Conservation (phyloP, 371 early-diverging fungal species). For the Mycotypha africana region DNA sequence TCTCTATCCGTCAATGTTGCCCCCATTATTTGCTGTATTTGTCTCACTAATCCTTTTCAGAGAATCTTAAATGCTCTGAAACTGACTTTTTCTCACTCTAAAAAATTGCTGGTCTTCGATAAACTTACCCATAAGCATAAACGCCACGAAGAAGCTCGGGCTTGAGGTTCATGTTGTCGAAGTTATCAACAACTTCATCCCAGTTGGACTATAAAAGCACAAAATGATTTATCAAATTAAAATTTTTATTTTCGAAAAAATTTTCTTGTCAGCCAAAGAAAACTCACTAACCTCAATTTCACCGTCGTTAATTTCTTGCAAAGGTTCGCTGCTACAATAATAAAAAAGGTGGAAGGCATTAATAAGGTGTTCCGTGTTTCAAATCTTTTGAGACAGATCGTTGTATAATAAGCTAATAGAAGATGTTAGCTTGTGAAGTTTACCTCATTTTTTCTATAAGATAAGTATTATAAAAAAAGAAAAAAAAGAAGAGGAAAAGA, state of each 20-base stretch:
- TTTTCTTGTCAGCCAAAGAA: not conserved
- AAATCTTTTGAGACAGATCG: too few relatives aligned
- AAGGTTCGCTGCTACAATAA: constrained; percentile 21
- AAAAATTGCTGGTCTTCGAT: too few relatives aligned
- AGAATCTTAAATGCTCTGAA: too few relatives aligned
- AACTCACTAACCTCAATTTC: constrained; percentile 44
- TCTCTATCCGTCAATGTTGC: too few relatives aligned
- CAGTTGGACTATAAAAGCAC: constrained; percentile 57
- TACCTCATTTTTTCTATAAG: too few relatives aligned
- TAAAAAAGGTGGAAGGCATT: not conserved
- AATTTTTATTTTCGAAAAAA: not conserved
- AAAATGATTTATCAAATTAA: constrained; percentile 2
- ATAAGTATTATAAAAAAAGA: not conserved
- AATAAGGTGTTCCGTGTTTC: not conserved
- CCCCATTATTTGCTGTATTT: too few relatives aligned
- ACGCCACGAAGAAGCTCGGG: constrained; percentile 84
- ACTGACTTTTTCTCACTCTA: not conserved
- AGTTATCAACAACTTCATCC: constrained; percentile 73
- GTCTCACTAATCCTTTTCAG: too few relatives aligned
- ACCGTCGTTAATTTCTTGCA: constrained; percentile 32
- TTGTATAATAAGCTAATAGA: too few relatives aligned
- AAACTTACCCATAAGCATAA: constrained; percentile 77
- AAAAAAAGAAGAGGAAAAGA: constrained; percentile 12
- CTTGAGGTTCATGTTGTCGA: constrained; percentile 82
- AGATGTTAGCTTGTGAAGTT: too few relatives aligned